A percentile compares a stretch with the other conserved stretches of the same genome.
Conservation (phyloP, 352 stramenopile species). For the Phytopythium helicoides region DNA sequence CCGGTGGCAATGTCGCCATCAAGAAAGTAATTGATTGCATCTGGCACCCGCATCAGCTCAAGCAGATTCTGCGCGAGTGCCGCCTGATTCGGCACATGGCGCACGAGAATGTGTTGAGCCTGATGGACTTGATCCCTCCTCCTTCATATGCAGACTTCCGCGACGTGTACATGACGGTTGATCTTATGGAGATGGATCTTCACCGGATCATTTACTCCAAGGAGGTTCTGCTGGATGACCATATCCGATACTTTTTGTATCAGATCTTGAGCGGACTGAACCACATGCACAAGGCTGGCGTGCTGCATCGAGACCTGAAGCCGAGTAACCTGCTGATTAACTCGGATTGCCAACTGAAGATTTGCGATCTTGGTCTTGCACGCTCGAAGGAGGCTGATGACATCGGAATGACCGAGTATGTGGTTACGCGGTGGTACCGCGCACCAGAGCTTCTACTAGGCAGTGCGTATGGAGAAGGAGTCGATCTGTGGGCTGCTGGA, state of each 20-base stretch:
- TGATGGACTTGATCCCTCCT: slow-evolving; percentile 83
- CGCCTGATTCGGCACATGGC: slow-evolving; percentile 82
- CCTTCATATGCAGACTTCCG: slow-evolving; percentile 83
- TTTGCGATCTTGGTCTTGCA: slow-evolving; percentile 95
- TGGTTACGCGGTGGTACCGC: slow-evolving; percentile 89
- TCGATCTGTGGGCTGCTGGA: slow-evolving; percentile 84
- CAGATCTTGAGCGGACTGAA: slow-evolving; percentile 89
- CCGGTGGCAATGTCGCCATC: slow-evolving; percentile 85
- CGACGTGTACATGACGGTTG: slow-evolving; percentile 90
- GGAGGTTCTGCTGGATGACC: slow-evolving; percentile 89
- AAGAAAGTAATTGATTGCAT: slow-evolving; percentile 92
- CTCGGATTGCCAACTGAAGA: slow-evolving; percentile 95
- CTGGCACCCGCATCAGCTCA: slow-evolving; percentile 88
- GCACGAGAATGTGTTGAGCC: slow-evolving; percentile 83
- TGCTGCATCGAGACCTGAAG: slow-evolving; percentile 86
- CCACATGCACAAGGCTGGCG: slow-evolving; percentile 85
- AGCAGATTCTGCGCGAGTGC: slow-evolving; percentile 87
- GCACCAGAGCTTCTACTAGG: slow-evolving; percentile 83
- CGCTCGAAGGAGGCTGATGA: slow-evolving; percentile 85
- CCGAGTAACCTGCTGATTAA: slow-evolving; percentile 88
- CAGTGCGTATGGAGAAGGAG: slow-evolving; percentile 79
- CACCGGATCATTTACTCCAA: slow-evolving; percentile 93
- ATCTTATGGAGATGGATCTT: slow-evolving; percentile 93
- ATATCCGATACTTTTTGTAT: slow-evolving; percentile 93
- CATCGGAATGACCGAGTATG: slow-evolving; percentile 91